These are phyloP conservation scores for Perkinsus olseni DNA, from an alignment of 169 alveolate species.

Conservation along the genomic window DNA sequence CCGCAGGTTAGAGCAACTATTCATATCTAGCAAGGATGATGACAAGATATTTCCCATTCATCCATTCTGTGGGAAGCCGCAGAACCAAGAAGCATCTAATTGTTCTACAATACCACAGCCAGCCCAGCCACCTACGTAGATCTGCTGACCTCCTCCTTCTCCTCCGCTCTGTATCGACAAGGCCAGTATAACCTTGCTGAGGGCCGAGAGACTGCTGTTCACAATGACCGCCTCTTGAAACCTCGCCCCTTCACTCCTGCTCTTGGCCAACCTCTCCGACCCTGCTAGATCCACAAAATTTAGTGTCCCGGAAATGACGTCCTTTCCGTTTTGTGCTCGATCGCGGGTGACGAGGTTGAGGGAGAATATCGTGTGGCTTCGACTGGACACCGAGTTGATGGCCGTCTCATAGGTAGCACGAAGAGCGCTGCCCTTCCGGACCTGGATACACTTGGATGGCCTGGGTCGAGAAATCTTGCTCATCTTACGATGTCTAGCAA, in stretches of 20 bases:
- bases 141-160: not conserved
- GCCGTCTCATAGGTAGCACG: constrained; percentile 15
- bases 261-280: constrained; percentile 40
- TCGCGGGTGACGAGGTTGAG: not conserved
- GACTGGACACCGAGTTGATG: constrained; percentile 2
- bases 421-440: constrained; percentile 5
- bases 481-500: constrained; percentile 11
- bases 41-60: too few relatives aligned
- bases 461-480: not conserved
- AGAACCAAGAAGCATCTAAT: too few relatives aligned
- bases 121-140: not conserved
- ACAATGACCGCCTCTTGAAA: constrained; percentile 37
- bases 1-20: too few relatives aligned
- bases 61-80: too few relatives aligned
- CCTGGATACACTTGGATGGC: not conserved
- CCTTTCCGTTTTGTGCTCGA: not conserved
- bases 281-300: constrained; percentile 48
- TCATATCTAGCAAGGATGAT: too few relatives aligned
- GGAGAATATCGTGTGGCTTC: constrained; percentile 14
- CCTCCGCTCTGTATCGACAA: not conserved
- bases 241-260: constrained; percentile 29
- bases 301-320: not conserved
- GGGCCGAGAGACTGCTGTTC: constrained; percentile 24
- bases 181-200: constrained; percentile 9
- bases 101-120: too few relatives aligned